Conservation (phyloP, 2,329 filamentous ascomycete genomes). For the Xylariaceae sp. region DNA sequence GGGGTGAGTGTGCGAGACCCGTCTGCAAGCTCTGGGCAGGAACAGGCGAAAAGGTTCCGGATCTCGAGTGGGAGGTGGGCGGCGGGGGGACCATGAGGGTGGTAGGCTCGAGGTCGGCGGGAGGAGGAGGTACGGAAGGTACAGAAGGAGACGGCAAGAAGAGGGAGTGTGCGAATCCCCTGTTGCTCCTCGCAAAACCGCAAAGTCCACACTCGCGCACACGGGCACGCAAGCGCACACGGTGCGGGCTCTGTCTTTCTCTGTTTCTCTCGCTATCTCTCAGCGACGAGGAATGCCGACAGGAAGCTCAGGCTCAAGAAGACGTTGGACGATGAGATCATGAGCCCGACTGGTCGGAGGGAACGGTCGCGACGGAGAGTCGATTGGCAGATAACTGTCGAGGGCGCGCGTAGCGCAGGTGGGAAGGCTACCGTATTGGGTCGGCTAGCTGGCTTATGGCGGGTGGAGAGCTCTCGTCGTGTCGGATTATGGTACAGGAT, state of each 20-base stretch:
- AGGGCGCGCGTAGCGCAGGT: too few species aligned
- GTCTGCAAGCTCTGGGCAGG: conserved; percentile 50
- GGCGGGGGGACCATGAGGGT: conserved; percentile 28
- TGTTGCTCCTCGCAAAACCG: conserved; percentile 20
- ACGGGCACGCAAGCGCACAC: not conserved
- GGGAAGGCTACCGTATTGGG: too few species aligned
- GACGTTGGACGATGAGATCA: conserved; percentile 17
- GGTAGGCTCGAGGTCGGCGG: conserved; percentile 17
- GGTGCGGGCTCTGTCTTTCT: not conserved
- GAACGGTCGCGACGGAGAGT: conserved; percentile 6
- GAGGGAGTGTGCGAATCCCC: conserved; percentile 18
- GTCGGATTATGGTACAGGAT: too few species aligned
- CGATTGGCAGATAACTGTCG: too few species aligned
- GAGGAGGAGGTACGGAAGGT: conserved; percentile 11
- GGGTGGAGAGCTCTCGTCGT: too few species aligned
- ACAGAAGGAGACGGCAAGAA: conserved; percentile 11
- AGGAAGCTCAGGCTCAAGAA: conserved; percentile 10
- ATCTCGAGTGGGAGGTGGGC: conserved; percentile 36
- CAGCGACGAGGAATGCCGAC: conserved; percentile 4
- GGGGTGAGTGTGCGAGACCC: conserved; percentile 47
- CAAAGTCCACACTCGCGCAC: not conserved
- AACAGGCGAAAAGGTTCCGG: conserved; percentile 58
- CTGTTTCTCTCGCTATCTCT: not conserved
- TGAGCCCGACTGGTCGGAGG: conserved; percentile 14
- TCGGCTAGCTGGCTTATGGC: too few species aligned